These are phyloP conservation scores for Plectosphaerella sp. DNA, from an alignment of 2,329 filamentous ascomycete genomes.

Conservation along the genomic window DNA sequence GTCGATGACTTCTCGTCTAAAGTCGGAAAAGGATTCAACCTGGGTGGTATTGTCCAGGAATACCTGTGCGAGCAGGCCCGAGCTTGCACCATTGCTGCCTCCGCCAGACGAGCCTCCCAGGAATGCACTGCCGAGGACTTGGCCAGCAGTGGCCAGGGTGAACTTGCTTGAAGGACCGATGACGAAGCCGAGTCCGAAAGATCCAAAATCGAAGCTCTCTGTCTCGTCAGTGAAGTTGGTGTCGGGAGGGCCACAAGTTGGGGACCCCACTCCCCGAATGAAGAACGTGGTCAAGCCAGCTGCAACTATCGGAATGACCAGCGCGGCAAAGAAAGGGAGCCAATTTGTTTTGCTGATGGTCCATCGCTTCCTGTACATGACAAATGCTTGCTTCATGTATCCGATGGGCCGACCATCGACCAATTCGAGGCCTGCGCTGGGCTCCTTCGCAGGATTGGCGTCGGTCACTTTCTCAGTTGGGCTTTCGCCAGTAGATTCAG, in stretches of 20 bases:
- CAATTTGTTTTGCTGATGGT: constrained; percentile 76
- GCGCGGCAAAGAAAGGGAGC: constrained; percentile 68
- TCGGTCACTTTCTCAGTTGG: not conserved
- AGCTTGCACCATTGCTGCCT: not conserved
- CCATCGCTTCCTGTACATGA: constrained; percentile 73
- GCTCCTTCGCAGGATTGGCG: not conserved
- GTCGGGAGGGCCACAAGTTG: constrained; percentile 46
- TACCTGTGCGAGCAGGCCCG: not conserved
- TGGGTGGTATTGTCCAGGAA: not conserved
- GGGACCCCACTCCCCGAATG: constrained; percentile 51
- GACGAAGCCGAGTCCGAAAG: not conserved
- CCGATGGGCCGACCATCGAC: constrained; percentile 59
- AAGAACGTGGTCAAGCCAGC: constrained; percentile 77
- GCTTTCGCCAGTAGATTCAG: not conserved
- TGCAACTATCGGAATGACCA: constrained; percentile 74
- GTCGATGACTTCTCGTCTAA: constrained; percentile 59
- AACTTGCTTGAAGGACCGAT: not conserved
- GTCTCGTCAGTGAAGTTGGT: constrained; percentile 36
- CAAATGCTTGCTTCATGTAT: constrained; percentile 64
- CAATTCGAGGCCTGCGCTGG: not conserved
- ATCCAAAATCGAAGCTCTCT: constrained; percentile 10
- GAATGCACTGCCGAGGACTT: not conserved
- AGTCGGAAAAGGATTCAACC: constrained; percentile 58
- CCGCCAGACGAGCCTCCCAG: not conserved
- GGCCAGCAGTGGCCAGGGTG: not conserved